Evolutionary conservation across 1,284 basidiomycete species (phyloP).

Genomic region (Cryptococcus hybrid): DNA sequence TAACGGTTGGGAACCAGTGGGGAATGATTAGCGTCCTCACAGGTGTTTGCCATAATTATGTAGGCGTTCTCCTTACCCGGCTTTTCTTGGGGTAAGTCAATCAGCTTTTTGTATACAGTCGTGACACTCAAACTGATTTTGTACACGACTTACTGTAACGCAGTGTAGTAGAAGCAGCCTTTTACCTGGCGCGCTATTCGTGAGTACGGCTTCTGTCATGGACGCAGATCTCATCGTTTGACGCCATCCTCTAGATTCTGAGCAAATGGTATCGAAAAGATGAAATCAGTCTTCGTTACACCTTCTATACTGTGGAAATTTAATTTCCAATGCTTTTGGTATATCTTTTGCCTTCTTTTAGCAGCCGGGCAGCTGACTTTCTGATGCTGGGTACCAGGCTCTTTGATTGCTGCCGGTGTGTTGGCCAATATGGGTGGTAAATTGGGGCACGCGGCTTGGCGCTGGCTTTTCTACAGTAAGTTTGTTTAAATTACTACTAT

Average conservation of each 20-base stretch:
- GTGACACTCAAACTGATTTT: conserved; percentile 14
- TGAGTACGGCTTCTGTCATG: neutral
- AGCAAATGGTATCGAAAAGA: conserved; percentile 58
- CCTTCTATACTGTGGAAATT: conserved; percentile 63
- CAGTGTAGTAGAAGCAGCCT: conserved; percentile 19
- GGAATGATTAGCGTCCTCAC: conserved; percentile 63
- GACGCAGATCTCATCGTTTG: neutral
- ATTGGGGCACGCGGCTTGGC: conserved; percentile 65
- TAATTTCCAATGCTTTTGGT: conserved; percentile 71
- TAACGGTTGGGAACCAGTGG: conserved; percentile 52
- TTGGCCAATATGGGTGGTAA: conserved; percentile 65
- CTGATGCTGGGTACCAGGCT: conserved; percentile 1
- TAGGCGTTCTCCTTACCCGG: conserved; percentile 66
- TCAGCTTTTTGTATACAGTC: neutral
- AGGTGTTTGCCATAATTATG: conserved; percentile 63
- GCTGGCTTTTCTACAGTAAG: conserved; percentile 22
- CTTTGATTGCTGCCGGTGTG: conserved; percentile 68
- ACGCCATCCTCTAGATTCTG: conserved; percentile 16
- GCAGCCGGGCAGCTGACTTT: neutral
- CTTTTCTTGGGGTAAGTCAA: conserved; percentile 64
- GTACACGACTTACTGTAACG: neutral
- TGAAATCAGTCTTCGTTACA: conserved; percentile 38
- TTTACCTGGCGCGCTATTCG: conserved; percentile 33
- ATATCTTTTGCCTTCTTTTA: neutral
- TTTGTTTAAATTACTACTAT: neutral